Conservation (phyloP, 2,329 filamentous ascomycete species). For the Fusarium keratoplasticum region DNA sequence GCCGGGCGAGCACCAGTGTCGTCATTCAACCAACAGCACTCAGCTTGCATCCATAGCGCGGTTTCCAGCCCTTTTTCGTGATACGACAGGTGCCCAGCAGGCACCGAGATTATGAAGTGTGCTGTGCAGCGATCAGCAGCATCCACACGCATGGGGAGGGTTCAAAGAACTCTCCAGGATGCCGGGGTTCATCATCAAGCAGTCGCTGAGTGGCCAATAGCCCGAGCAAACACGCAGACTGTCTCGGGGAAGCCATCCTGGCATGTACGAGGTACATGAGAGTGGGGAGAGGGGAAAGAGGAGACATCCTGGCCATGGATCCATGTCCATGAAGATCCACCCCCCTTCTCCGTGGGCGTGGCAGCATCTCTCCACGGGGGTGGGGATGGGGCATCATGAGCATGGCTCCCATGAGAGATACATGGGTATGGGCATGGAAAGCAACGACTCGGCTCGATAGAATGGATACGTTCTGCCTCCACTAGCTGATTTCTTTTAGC, state of each 20-base stretch:
- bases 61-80: not conserved
- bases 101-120: not conserved
- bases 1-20: not conserved
- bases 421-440: slow-evolving; percentile 14
- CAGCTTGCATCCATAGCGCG: not conserved
- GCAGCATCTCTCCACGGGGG: slow-evolving; percentile 19
- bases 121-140: slow-evolving; percentile 9
- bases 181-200: slow-evolving; percentile 21
- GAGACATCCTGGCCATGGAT: slow-evolving; percentile 10
- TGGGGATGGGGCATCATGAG: slow-evolving; percentile 21
- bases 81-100: not conserved
- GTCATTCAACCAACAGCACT: not conserved
- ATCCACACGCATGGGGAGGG: slow-evolving; percentile 16
- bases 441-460: slow-evolving; percentile 19
- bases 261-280: slow-evolving; percentile 21
- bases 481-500: slow-evolving; percentile 1
- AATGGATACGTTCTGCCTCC: not conserved
- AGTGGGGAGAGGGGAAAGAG: slow-evolving; percentile 16
- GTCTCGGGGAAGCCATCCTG: slow-evolving; percentile 33
- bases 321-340: slow-evolving; percentile 10
- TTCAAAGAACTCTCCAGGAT: slow-evolving; percentile 17
- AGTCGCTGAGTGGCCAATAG: slow-evolving; percentile 2
- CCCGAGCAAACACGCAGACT: not conserved
- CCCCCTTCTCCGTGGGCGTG: slow-evolving; percentile 4
- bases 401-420: not conserved